Evolutionary conservation across 1,284 basidiomycete species (phyloP).

Genomic region (Leccinum pachyderme): DNA sequence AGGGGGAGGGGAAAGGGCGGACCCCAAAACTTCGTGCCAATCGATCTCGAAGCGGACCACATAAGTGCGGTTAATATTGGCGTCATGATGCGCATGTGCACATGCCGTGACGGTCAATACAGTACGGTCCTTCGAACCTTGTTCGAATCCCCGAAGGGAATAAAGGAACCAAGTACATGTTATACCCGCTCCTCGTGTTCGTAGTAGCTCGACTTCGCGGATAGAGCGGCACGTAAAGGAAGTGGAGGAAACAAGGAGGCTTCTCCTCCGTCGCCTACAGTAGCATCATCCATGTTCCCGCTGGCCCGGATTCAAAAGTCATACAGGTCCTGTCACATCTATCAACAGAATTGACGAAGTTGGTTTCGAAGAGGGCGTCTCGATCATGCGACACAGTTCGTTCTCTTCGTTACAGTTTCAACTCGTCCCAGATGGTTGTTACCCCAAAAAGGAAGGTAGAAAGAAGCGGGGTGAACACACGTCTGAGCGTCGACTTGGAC

Average conservation of each 20-base stretch:
- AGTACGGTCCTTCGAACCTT: not conserved
- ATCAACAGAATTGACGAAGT: no score
- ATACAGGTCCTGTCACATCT: no score
- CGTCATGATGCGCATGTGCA: not conserved
- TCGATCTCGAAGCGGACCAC: not conserved
- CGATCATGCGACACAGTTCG: no score
- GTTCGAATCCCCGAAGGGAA: not conserved
- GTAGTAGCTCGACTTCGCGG: not conserved
- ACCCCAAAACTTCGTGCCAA: not conserved
- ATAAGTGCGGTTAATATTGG: not conserved
- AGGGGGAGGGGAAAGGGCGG: not conserved
- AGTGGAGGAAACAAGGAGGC: not conserved
- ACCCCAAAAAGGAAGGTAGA: not conserved
- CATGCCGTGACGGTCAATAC: not conserved
- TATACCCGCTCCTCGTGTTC: not conserved
- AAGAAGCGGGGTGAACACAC: not conserved
- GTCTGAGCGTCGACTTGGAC: not conserved
- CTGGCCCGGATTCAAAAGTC: not conserved
- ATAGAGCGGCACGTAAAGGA: not conserved
- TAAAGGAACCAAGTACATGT: not conserved
- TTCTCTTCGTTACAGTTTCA: not conserved
- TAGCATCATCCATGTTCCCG: not conserved
- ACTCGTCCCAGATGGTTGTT: not conserved
- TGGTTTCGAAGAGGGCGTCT: not conserved
- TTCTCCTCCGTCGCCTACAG: not conserved